Evolutionary conservation across 2,329 filamentous ascomycete species (phyloP).

Genomic region (Fusarium burgessii): DNA sequence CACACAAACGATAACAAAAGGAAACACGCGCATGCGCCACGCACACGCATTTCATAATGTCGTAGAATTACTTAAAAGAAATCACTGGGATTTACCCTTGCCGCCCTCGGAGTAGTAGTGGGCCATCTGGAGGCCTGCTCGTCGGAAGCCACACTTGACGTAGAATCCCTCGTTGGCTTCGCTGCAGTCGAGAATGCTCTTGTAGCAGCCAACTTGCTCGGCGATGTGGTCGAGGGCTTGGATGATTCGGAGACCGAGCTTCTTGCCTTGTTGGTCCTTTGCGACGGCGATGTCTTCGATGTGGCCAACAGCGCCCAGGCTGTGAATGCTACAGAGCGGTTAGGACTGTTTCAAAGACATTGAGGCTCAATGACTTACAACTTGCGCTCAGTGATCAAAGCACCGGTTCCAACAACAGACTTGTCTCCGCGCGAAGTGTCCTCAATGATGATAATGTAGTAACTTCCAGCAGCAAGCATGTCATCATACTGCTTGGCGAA

Average conservation of each 20-base stretch:
- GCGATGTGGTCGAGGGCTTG: conserved; percentile 92
- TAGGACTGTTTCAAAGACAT: conserved; percentile 21
- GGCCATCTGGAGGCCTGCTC: conserved; percentile 95
- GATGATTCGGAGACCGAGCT: conserved; percentile 91
- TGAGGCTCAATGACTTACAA: conserved; percentile 71
- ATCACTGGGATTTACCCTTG: conserved; percentile 59
- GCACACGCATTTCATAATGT: neutral
- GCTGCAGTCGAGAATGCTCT: conserved; percentile 96
- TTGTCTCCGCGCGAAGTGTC: conserved; percentile 69
- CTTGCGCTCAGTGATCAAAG: conserved; percentile 92
- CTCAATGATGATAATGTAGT: conserved; percentile 89
- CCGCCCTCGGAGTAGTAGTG: conserved; percentile 85
- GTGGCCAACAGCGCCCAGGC: conserved; percentile 86
- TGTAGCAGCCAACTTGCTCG: conserved; percentile 92
- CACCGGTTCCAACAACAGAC: conserved; percentile 88
- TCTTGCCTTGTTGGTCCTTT: conserved; percentile 97
- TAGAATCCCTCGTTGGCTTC: conserved; percentile 98
- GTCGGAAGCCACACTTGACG: conserved; percentile 94
- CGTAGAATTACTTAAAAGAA: conserved; percentile 15
- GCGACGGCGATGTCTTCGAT: conserved; percentile 98
- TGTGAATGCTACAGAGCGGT: conserved; percentile 72
- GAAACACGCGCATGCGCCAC: conserved; percentile 4
- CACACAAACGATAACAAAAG: conserved; percentile 23
- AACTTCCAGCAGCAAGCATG: conserved; percentile 80
- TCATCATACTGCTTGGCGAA: conserved; percentile 87